Percentiles rank a stretch among this genome's conserved stretches.
phyloP scores from a whole-genome alignment of 2,329 filamentous ascomycete genomes.

The Aspergillus phoenicis region DNA sequence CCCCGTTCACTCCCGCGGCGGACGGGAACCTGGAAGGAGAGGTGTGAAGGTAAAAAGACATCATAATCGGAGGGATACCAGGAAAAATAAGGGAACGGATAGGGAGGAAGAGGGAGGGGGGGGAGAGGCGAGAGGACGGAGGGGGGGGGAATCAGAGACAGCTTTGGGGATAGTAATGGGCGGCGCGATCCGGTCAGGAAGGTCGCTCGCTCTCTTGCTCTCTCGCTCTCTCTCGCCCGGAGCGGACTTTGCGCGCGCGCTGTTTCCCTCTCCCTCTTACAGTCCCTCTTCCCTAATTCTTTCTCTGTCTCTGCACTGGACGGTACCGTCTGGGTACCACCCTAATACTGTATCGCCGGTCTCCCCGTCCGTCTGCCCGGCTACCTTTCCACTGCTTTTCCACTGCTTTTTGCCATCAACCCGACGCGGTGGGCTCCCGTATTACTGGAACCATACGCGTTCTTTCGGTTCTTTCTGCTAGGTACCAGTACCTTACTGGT shows the following conservation, averaged over 20 bases:
- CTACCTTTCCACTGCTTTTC: not conserved
- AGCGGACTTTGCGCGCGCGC: conserved; percentile 14
- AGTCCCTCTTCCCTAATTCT: no score
- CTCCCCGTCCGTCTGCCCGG: not conserved
- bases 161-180: conserved; percentile 31
- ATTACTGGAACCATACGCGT: not conserved
- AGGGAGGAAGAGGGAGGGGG: conserved; percentile 20
- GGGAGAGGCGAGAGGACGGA: conserved; percentile 27
- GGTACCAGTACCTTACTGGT: not conserved
- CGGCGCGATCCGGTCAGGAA: conserved; percentile 33
- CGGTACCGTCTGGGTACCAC: conserved; percentile 2
- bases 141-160: conserved; percentile 23
- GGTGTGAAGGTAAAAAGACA: conserved; percentile 38
- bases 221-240: conserved; percentile 11
- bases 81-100: conserved; percentile 25
- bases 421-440: not conserved
- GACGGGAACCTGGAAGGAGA: conserved; percentile 44
- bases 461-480: not conserved
- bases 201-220: not conserved
- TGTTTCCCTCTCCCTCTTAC: not conserved
- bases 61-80: conserved; percentile 33
- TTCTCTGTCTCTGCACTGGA: not conserved
- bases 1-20: conserved; percentile 49
- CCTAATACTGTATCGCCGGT: not conserved
- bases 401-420: not conserved